phyloP scores from a whole-genome alignment of 169 alveolate genomes.

The Theileria equi region DNA sequence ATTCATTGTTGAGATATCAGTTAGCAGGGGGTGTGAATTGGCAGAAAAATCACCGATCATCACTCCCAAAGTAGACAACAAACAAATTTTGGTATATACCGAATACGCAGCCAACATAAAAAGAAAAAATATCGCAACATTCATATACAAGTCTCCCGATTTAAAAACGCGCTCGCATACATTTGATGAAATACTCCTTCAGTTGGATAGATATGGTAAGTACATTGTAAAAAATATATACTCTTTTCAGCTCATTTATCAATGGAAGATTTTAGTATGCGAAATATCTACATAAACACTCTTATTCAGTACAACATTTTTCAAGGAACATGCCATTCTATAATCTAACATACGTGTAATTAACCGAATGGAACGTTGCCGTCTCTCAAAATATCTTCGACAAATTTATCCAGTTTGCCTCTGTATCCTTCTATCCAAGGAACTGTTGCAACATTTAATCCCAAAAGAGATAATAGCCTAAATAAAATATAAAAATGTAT shows the following conservation, averaged over 20 bases:
- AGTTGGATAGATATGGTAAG: conserved; percentile 43
- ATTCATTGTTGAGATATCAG: conserved; percentile 31
- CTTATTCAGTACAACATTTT: neutral
- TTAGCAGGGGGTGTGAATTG: conserved; percentile 31
- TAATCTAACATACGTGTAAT: conserved; percentile 47
- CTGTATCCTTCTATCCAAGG: conserved; percentile 48
- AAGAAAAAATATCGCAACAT: conserved; percentile 23
- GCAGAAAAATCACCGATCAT: conserved; percentile 24
- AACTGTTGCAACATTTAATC: conserved; percentile 31
- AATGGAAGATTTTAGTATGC: conserved; percentile 50
- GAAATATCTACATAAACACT: neutral
- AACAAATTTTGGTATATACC: conserved; percentile 34
- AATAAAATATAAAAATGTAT: neutral
- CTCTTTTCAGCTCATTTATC: conserved; percentile 30
- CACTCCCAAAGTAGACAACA: conserved; percentile 6
- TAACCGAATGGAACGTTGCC: neutral
- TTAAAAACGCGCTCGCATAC: neutral
- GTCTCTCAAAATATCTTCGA: conserved; percentile 18
- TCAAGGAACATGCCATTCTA: conserved; percentile 16
- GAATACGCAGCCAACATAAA: conserved; percentile 34
- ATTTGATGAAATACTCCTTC: conserved; percentile 30
- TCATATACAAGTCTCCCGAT: conserved; percentile 19
- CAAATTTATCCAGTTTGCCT: conserved; percentile 9
- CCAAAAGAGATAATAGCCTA: conserved; percentile 7
- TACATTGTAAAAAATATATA: neutral